Percentiles rank a stretch among this genome's conserved stretches.
Conservation (phyloP, 2,329 filamentous ascomycete genomes). For the Verticillium dahliae region DNA sequence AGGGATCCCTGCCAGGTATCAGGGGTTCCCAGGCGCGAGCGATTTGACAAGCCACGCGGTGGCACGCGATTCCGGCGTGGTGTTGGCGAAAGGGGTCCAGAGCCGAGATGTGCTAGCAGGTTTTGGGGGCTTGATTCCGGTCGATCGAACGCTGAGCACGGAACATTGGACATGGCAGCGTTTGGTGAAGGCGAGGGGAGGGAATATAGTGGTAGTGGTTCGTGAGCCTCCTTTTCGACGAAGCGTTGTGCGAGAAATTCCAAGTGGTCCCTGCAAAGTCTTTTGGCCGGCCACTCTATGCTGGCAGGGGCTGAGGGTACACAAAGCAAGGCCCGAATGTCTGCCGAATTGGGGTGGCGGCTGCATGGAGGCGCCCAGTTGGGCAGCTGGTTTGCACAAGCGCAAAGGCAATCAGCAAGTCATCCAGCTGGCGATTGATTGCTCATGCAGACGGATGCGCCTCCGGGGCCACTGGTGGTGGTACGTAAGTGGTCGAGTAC, state of each 20-base stretch:
- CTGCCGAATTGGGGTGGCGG: not conserved
- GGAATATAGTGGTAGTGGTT: too few species aligned
- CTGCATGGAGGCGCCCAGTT: not conserved
- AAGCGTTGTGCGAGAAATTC: too few species aligned
- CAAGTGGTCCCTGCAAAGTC: too few species aligned
- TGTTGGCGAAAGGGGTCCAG: not conserved
- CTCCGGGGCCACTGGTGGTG: not conserved
- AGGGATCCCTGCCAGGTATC: not conserved
- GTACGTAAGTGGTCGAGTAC: not conserved
- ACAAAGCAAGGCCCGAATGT: not conserved
- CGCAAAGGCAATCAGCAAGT: not conserved
- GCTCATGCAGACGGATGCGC: not conserved
- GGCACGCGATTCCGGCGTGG: not conserved
- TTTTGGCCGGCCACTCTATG: not conserved
- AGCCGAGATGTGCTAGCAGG: not conserved
- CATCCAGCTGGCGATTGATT: not conserved
- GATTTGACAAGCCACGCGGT: conserved; percentile 1
- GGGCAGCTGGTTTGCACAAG: not conserved
- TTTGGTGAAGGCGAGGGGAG: not conserved
- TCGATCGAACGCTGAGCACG: not conserved
- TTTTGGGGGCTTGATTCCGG: not conserved
- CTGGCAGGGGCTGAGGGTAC: not conserved
- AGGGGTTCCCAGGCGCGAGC: not conserved
- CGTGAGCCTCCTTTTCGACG: too few species aligned
- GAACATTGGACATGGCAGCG: not conserved